Evolutionary conservation across 140 eudicot species (phyloP).

Genomic region (Ambrosia hybrid): DNA sequence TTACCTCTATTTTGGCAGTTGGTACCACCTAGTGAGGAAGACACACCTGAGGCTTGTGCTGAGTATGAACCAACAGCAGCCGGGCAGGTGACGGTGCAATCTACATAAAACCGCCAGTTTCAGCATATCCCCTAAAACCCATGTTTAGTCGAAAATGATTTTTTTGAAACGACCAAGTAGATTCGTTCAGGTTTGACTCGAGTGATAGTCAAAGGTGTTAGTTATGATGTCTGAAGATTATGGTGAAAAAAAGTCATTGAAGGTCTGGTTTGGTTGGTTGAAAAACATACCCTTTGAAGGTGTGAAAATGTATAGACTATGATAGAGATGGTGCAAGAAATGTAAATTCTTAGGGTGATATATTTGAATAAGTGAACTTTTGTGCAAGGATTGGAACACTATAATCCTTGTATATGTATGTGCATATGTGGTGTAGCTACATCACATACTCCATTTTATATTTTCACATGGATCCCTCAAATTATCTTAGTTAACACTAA

Average conservation of each 20-base stretch:
- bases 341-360: constrained; percentile 38
- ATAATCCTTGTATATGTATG: constrained; percentile 4
- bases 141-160: constrained; percentile 28
- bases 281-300: constrained; percentile 26
- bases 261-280: constrained; percentile 22
- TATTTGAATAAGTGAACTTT: constrained; percentile 35
- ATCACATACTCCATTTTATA: neutral
- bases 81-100: constrained; percentile 62
- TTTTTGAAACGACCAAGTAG: constrained; percentile 17
- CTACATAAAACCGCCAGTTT: constrained; percentile 40
- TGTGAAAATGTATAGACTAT: constrained; percentile 36
- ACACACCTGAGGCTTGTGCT: constrained; percentile 97
- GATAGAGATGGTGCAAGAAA: constrained; percentile 32
- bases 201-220: constrained; percentile 19
- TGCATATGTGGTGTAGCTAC: constrained; percentile 7
- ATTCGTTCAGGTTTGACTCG: constrained; percentile 15
- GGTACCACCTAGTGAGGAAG: constrained; percentile 99
- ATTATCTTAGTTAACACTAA: neutral
- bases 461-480: constrained; percentile 6
- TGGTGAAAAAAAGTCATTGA: constrained; percentile 17
- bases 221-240: constrained; percentile 20
- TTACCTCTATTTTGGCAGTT: constrained; percentile 94
- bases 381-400: constrained; percentile 26
- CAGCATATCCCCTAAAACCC: constrained; percentile 6
- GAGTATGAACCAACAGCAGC: constrained; percentile 65